Evolutionary conservation across 2,329 filamentous ascomycete species (phyloP), one percentile per base, ranked within the genome.

Genomic region (Nectriaceae sp.): DNA sequence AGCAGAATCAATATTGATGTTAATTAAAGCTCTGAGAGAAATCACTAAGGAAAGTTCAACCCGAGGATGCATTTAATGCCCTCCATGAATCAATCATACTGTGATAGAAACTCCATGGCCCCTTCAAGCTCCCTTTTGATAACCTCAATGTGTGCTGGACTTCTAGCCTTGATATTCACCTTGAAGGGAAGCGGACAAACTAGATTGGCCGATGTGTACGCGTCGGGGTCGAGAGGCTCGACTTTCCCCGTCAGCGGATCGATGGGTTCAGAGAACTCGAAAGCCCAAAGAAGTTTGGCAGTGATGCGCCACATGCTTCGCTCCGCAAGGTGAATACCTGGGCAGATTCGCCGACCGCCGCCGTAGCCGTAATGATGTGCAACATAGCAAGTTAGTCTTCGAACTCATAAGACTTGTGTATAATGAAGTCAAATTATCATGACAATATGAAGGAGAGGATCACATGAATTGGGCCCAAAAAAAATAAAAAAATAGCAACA

Each of bases 261-360:
- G 26, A 31, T 31, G 13, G 43, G 21, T 22, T 45, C 35, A 11
- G 43, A 31, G 11, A 45, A 40, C 5, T 35, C 36, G 8, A 33
- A 78, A 0, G 69, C 76, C 78, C 78, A 82, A 0, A 82, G 52
- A 0, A 75, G 43, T 45, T 69, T 69, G 0, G 72, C 61, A 13
- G 71, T 61, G 29, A 56, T 61, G 1, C 71, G 37, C 48, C 68
- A 72, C 16, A 78, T 60, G 20, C 66, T 74, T 4, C 74, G 68
- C 59, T 79, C 75, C 2, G 75, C 74, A 6, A 80, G 65, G 45
- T 79, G 73, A 5, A 76, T 73, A 0, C 76, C 76, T 1, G 70
- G 70, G 52, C 76, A 78, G 18, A 78, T 69, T 4, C 76, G 69
- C 2, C 75, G 65, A 2, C 76, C 76, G 11, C 65, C 68, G 3